Evolutionary conservation across 1,284 basidiomycete species (phyloP), one percentile per base, ranked within the genome.

Genomic region (Golubevia pallescens): DNA sequence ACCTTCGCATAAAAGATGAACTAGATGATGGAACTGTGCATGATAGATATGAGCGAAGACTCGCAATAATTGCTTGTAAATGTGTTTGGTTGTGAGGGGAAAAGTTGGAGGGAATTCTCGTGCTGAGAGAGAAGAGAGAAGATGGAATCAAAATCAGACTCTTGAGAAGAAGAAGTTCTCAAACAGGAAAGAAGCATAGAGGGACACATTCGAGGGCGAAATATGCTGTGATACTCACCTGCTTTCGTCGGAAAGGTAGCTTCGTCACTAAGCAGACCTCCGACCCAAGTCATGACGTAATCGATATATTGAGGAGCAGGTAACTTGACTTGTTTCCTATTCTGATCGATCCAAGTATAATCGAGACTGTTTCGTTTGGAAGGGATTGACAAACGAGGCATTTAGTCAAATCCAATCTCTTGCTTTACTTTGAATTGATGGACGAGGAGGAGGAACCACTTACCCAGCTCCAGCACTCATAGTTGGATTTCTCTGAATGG

Each of bases 1-100:
- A 0, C 95, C 95, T 84, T 98, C 96, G 57, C 93, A 92, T 65
- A 93, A 93, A 21, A 99, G 90, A 85, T 99, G 95, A 75, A 97
- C 91, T 77, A 93, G 91, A 52, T 93, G 92, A 20, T 90, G 88
- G 86, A 95, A 99, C 85, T 99, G 96, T 2, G 94, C 92, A 86
- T 98, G 93, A 87, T 98, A 99, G 81, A 99, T 91, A 87, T 99
- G 96, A 1, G 96, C 95, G 86, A 98, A 98, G 58, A 99, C 94
- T 58, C 96, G 92, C 65, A 99, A 90, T 34, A 99, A 92, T 82
- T 98, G 96, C 60, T 94, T 92, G 87, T 98, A 99, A 77, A 98
- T 92, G 87, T 97, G 95, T 85, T 97, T 95, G 76, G 95, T 92
- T 5, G 94, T 96, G 10, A 92, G 91, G 0, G 94, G 93, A 87